Evolutionary conservation across 148 eudicot genomes (phyloP), one percentile per base, ranked within the genome.

Genomic region (Pouteria glomerata): DNA sequence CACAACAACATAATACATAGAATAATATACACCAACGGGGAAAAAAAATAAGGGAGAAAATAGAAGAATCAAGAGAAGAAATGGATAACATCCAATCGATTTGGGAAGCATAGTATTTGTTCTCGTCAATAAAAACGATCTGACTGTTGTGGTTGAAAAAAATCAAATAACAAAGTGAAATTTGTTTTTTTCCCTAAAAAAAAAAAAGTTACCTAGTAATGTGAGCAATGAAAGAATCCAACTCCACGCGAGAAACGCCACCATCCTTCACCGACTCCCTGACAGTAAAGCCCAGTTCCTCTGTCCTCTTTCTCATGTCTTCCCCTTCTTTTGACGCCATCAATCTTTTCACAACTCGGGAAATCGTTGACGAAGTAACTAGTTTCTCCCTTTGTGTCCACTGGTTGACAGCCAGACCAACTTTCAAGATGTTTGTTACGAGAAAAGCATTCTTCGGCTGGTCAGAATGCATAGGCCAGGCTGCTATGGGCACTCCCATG

Each of bases 401-500:
- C 0, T 71, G 63, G n/a, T 19, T 69, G 11, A 82, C 72, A 0
- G 37, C 26, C 8, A 78, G 11, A 5, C 85, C 82, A 29, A 73
- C 16, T 23, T 72, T 78, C 72, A 78, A 42, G 11, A 78, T 39
- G n/a, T 75, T 5, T 29, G 85, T 75, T 21, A 82, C 37, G 21
- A 78, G 44, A 19, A 72, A 42, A 2, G 77, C 59, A 21, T 82
- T 82, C 31, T 75, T 75, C 0, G 82, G 79, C 24, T 82, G 85
- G 27, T 82, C 85, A 0, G 79, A 75, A 19, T 82, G 85, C 80
- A 82, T 82, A 1, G 82, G 85, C 82, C 85, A 82, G 23, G 82
- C 77, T 4, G 79, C 82, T 1, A 82, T 75, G 1, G 85, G 79
- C 41, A 78, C 80, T 23, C 85, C 85, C 82, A 78, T 75, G 1